phyloP scores from a whole-genome alignment of 78 protist genomes.

The Capsaspora owczarzaki region DNA sequence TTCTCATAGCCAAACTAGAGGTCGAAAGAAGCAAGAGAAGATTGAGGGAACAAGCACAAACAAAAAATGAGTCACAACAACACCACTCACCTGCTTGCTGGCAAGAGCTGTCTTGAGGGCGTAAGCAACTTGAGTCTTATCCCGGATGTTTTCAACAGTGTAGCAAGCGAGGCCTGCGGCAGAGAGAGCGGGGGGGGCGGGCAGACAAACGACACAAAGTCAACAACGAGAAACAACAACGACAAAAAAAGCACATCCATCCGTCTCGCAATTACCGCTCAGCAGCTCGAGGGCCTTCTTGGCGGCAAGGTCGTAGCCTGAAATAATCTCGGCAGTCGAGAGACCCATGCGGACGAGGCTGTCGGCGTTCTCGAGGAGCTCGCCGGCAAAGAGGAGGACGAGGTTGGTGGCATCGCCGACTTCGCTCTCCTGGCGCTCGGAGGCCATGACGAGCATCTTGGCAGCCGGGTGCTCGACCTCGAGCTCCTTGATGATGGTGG shows the following conservation, averaged over 20 bases:
- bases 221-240: too few relatives aligned
- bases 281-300: constrained; percentile 57
- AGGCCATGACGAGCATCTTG: constrained; percentile 86
- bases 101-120: constrained; percentile 69
- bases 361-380: constrained; percentile 87
- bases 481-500: constrained; percentile 92
- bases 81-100: too few relatives aligned
- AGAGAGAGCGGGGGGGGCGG: too few relatives aligned
- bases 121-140: constrained; percentile 26
- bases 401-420: constrained; percentile 98
- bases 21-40: too few relatives aligned
- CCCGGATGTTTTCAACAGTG: constrained; percentile 24
- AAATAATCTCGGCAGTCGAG: constrained; percentile 81
- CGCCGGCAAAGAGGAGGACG: constrained; percentile 92
- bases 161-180: not conserved
- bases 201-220: too few relatives aligned
- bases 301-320: constrained; percentile 79
- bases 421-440: constrained; percentile 90
- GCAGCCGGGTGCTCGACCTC: constrained; percentile 98
- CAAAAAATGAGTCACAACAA: too few relatives aligned
- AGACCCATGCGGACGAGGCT: constrained; percentile 74
- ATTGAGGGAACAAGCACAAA: not conserved
- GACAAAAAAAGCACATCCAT: not conserved
- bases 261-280: not conserved
- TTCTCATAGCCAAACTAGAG: constrained; percentile 83